These are phyloP conservation scores for Hydrangea macrophylla DNA, from an alignment of 148 eudicot species.

Conservation along the genomic window DNA sequence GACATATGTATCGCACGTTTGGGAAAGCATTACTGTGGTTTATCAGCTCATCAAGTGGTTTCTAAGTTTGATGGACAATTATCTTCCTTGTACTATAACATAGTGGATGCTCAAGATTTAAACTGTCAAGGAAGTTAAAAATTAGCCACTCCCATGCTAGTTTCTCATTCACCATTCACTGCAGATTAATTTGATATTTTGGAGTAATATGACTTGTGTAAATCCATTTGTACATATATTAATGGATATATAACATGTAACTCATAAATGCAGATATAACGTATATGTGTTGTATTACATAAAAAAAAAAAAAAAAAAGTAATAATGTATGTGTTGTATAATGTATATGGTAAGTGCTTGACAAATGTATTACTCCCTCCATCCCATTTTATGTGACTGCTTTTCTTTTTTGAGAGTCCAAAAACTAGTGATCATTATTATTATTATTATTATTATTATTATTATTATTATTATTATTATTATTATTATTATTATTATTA, in stretches of 20 bases:
- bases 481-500: too few species aligned
- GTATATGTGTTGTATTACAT: neutral
- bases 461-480: too few species aligned
- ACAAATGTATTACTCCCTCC: too few species aligned
- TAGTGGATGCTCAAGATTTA: slow-evolving; percentile 37
- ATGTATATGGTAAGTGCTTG: too few species aligned
- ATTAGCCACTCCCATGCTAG: neutral
- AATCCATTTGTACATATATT: neutral
- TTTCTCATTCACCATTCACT: neutral
- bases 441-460: too few species aligned
- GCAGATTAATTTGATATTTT: neutral
- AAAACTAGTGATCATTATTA: too few species aligned
- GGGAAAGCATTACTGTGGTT: slow-evolving; percentile 72
- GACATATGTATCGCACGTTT: slow-evolving; percentile 65
- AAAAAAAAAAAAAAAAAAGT: too few species aligned
- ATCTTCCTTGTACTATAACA: slow-evolving; percentile 71
- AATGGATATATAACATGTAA: neutral
- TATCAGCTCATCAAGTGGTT: slow-evolving; percentile 52
- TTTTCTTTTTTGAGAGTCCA: too few species aligned
- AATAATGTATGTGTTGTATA: too few species aligned
- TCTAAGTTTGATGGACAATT: slow-evolving; percentile 68
- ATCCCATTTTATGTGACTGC: too few species aligned
- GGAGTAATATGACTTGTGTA: neutral
- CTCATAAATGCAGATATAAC: neutral
- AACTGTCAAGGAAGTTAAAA: slow-evolving; percentile 41